Base-by-base conservation (phyloP, 2,329 filamentous ascomycete genomes). In the Mycocentrospora acerina region DNA sequence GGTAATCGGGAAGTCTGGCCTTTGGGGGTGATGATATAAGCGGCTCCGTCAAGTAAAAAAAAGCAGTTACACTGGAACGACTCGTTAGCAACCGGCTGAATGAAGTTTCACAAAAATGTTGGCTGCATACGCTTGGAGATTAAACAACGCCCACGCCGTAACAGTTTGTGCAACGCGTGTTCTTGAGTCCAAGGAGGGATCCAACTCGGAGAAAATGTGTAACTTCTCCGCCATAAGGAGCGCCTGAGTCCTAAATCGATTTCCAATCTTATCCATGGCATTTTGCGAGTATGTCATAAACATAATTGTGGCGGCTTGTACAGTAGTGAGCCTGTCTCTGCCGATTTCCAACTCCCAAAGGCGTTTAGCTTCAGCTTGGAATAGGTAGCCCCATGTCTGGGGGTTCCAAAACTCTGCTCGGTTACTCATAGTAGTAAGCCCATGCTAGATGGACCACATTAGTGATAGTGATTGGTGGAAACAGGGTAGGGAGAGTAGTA, bases 381-480 rank as follows among this genome's bases (percentile, higher is more conserved):
- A 48, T 12, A 29, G 35, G 27, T 48, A 48, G 7, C 19, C 31
- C 5, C 46, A 27, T 4, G 38, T 46, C 5, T 38, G 18, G 10
- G 46, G 46, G 12, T 42, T 27, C 46, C 46, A 48, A 22, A 37
- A 42, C 19, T 46, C 16, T 14, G 42, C 35, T 9, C 42, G 35
- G 15, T 41, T 12, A 12, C 19, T 22, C 19, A 22, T 9, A 7
- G 13, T n/a, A 6, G n/a, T 7, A 14, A 33, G 31, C 14, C 12
- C 13, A n/a, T 14, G 25, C 13, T 12, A 27, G 13, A 12, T n/a
- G 13, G 25, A n/a, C 25, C n/a, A 11, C 6, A 12, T 27, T n/a
- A 27, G 11, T 12, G 11, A 12, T 6, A 4, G n/a, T 12, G 12
- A 27, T 12, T 14, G 29, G 6, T 66, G 71, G 41, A 14, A 15